Conservation (phyloP, 2,329 filamentous ascomycete genomes). For the Atkinsonella texensis region DNA sequence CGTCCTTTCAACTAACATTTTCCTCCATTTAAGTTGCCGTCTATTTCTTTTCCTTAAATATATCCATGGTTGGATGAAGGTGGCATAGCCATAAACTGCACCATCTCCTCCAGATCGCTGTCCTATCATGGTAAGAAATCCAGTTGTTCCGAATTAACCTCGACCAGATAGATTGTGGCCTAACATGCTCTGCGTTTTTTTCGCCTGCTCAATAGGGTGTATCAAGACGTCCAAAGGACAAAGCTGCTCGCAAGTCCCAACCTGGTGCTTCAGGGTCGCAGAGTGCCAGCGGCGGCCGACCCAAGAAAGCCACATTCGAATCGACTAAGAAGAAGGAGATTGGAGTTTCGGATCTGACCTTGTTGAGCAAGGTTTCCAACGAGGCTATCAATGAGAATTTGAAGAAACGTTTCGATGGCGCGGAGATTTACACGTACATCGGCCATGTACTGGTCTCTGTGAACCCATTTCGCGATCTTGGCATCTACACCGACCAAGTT, state of each 20-base stretch:
- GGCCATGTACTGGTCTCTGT: conserved; percentile 98
- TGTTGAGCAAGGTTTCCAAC: conserved; percentile 97
- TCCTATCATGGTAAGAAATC: conserved; percentile 21
- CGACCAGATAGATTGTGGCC: conserved; percentile 2
- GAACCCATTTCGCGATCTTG: conserved; percentile 93
- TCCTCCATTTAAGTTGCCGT: conserved; percentile 6
- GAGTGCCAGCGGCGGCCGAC: conserved; percentile 42
- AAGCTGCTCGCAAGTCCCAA: conserved; percentile 24
- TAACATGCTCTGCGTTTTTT: neutral
- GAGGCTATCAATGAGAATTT: conserved; percentile 99
- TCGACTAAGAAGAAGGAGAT: conserved; percentile 98
- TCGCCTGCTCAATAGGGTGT: conserved; percentile 20
- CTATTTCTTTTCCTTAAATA: conserved; percentile 1
- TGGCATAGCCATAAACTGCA: conserved; percentile 1
- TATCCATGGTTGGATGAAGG: conserved; percentile 16
- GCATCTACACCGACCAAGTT: conserved; percentile 93
- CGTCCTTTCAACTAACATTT: conserved; percentile 1
- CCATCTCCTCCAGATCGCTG: conserved; percentile 9
- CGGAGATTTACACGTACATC: conserved; percentile 99
- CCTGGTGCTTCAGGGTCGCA: conserved; percentile 25
- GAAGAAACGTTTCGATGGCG: conserved; percentile 95
- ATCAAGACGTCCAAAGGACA: conserved; percentile 29
- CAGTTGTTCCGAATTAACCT: conserved; percentile 3
- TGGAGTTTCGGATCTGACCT: conserved; percentile 90
- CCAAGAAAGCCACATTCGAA: conserved; percentile 94